phyloP scores from a whole-genome alignment of 2,329 filamentous ascomycete species.

The Aspergillus fijiensis region DNA sequence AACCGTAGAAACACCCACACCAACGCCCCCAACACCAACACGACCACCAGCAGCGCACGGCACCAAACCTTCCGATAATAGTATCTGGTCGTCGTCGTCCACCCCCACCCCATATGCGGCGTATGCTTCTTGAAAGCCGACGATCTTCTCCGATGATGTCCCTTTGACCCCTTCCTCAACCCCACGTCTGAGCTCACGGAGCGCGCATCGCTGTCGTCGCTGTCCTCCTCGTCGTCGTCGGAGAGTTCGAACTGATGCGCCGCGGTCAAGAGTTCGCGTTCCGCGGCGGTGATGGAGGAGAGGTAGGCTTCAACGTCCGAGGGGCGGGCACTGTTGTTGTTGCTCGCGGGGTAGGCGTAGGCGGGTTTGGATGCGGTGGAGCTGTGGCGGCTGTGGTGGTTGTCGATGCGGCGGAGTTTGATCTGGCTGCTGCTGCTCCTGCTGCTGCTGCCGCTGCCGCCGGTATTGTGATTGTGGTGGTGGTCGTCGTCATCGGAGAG shows the following conservation, averaged over 20 bases:
- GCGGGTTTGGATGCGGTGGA: conserved; percentile 7
- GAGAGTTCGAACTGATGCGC: conserved; percentile 20
- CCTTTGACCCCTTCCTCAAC: conserved; percentile 11
- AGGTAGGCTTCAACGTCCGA: conserved; percentile 25
- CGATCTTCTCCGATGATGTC: conserved; percentile 3
- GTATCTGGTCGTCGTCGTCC: conserved; percentile 2
- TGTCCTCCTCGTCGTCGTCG: conserved; percentile 5
- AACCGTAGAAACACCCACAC: conserved; percentile 23
- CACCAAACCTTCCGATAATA: conserved; percentile 24
- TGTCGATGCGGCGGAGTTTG: conserved; percentile 17
- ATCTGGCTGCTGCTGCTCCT: conserved; percentile 4
- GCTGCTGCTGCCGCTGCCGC: too few species aligned
- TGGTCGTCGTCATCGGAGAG: conserved; percentile 13
- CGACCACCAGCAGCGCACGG: conserved; percentile 23
- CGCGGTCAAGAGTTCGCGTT: conserved; percentile 23
- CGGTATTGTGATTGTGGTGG: too few species aligned
- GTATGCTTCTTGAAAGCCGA: conserved; percentile 2
- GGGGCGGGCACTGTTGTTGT: conserved; percentile 16
- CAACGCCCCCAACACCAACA: conserved; percentile 18
- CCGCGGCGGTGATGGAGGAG: conserved; percentile 24
- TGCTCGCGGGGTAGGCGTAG: conserved; percentile 12
- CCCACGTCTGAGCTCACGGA: background rate
- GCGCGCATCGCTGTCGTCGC: conserved; percentile 8
- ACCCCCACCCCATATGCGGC: conserved; percentile 16
- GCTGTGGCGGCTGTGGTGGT: background rate